These are phyloP conservation scores for Saksenaea vasiformis DNA, from an alignment of 371 early-diverging fungal genomes.

Conservation along the genomic window DNA sequence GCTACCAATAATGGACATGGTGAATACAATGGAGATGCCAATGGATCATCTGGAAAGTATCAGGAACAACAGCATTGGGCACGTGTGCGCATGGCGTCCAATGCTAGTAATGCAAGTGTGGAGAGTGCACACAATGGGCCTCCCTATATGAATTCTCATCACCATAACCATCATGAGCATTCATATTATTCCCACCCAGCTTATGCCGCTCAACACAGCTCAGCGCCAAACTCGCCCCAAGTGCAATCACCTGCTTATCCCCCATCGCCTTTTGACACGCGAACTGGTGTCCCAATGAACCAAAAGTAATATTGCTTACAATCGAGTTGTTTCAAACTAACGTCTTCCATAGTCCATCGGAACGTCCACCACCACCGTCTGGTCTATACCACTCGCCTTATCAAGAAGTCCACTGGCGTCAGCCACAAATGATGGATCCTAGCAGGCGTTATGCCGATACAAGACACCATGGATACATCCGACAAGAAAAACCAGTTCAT, in stretches of 20 bases:
- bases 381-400: slow-evolving; percentile 2
- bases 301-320: background rate
- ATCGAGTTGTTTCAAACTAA: background rate
- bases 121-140: background rate
- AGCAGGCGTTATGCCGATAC: background rate
- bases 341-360: background rate
- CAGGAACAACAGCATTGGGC: slow-evolving; percentile 9
- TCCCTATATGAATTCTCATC: slow-evolving; percentile 1
- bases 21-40: background rate
- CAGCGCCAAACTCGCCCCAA: background rate
- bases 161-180: background rate
- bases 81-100: slow-evolving; percentile 10
- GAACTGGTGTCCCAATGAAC: background rate
- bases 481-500: background rate
- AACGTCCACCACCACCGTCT: background rate
- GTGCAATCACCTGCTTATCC: slow-evolving; percentile 4
- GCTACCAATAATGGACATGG: background rate
- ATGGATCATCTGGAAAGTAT: slow-evolving; percentile 7
- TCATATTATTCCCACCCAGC: slow-evolving; percentile 3
- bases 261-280: background rate
- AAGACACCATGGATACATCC: slow-evolving; percentile 1
- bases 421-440: background rate
- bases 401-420: slow-evolving; percentile 3
- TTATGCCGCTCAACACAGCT: background rate
- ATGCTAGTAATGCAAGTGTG: background rate